Evolutionary conservation across 2,329 filamentous ascomycete genomes (phyloP).

Genomic region (Diaporthe sp.): DNA sequence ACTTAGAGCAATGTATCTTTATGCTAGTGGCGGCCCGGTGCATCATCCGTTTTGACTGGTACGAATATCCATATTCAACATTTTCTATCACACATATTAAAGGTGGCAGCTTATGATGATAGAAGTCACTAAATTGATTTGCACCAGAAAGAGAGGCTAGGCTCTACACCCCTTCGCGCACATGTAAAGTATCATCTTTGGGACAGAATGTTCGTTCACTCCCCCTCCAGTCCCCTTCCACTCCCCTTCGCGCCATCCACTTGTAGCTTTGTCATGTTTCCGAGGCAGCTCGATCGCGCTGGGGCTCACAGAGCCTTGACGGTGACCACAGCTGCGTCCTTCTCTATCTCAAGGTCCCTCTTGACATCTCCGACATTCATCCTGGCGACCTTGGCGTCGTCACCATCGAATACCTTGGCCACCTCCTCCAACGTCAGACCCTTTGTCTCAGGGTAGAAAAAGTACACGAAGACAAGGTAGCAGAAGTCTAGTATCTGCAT

Average conservation of each 20-base stretch:
- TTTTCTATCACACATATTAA: no score
- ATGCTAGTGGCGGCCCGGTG: no score
- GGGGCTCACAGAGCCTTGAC: background rate
- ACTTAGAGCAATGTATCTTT: no score
- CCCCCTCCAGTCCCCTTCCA: background rate
- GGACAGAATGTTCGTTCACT: no score
- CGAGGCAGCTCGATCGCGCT: background rate
- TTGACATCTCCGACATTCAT: slow-evolving; percentile 65
- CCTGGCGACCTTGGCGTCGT: slow-evolving; percentile 63
- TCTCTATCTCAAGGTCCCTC: slow-evolving; percentile 55
- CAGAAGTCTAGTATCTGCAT: slow-evolving; percentile 66
- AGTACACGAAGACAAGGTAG: slow-evolving; percentile 70
- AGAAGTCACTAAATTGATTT: no score
- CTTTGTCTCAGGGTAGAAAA: slow-evolving; percentile 75
- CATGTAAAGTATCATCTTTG: no score
- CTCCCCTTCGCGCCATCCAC: background rate
- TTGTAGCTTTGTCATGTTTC: background rate
- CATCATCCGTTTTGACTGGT: no score
- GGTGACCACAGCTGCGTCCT: background rate
- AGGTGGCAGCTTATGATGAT: no score
- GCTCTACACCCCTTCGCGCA: no score
- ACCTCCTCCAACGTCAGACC: slow-evolving; percentile 76
- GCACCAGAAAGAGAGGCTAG: no score
- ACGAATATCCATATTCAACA: no score
- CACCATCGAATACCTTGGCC: slow-evolving; percentile 75